Evolutionary conservation across 140 eudicot genomes (phyloP).

Genomic region (Anethum foeniculum): DNA sequence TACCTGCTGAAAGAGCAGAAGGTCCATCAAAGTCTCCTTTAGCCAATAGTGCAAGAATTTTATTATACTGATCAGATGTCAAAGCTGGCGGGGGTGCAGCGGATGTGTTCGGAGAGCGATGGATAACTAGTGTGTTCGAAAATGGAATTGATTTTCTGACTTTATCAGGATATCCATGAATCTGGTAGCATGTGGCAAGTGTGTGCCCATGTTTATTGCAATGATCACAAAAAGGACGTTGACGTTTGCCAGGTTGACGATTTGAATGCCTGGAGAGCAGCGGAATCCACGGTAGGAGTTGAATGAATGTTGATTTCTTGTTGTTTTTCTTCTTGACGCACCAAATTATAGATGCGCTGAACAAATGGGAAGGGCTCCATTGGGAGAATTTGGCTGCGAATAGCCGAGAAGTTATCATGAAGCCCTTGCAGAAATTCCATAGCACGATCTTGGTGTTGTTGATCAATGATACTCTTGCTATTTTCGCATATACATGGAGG

Average conservation of each 20-base stretch:
- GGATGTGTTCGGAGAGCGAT: too few relatives aligned
- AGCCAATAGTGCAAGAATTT: too few relatives aligned
- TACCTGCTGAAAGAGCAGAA: too few relatives aligned
- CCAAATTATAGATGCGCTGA: background rate
- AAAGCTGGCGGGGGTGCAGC: too few relatives aligned
- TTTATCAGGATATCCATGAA: too few relatives aligned
- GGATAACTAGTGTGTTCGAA: too few relatives aligned
- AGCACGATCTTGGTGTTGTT: background rate
- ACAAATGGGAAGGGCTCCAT: background rate
- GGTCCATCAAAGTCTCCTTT: too few relatives aligned
- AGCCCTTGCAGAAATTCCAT: background rate
- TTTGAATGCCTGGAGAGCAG: background rate
- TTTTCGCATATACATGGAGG: background rate
- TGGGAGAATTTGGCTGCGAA: background rate
- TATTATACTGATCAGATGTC: too few relatives aligned
- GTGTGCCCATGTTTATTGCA: background rate
- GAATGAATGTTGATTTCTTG: background rate
- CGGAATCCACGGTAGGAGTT: background rate
- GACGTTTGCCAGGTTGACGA: background rate
- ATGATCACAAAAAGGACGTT: background rate
- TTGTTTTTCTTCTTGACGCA: background rate
- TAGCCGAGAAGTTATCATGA: background rate
- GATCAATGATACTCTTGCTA: background rate
- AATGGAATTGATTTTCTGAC: too few relatives aligned
- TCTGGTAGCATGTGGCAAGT: background rate